Evolutionary conservation across 306 rosid species (phyloP), one percentile per base, ranked within the genome.

Genomic region (Phaseolus lunatus): DNA sequence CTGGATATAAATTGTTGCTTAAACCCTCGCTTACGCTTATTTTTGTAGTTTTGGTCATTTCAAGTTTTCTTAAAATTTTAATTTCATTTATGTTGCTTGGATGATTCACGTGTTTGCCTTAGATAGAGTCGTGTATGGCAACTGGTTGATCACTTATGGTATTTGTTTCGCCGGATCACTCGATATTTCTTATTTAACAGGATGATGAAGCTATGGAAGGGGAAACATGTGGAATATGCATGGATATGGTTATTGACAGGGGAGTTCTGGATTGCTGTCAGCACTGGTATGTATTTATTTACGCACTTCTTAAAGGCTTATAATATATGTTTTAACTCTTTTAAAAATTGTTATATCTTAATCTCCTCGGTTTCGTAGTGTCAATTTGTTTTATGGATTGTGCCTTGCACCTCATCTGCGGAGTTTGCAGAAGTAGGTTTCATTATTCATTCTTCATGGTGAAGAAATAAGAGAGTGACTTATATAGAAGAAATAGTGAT

Each of bases 241-340:
- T 95, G 99, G 97, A 92, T 81, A 31, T 85, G 58, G 82, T 95
- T 73, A 76, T 95, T 65, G 99, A 95, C 70, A 85, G 99, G 85
- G 99, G 97, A 78, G 89, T 95, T 85, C 82, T 95, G 41, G 99
- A 95, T 84, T 95, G 97, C 92, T 95, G 99, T 80, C 96, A 91
- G 79, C 99, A 92, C 86, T 92, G 98, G 99, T 95, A 89, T 72
- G 72, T 5, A 14, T 48, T 73, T 84, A 20, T 45, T 50, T 49
- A 35, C 13, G 16, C 54, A 76, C 52, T 43, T 57, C 75, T 54
- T 47, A 24, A 49, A 80, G 15, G 29, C 67, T 74, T 81, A 16
- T 53, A 9, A 14, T 59, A 5, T 26, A n/a, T 31, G 61, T 12
- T 67, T 41, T 19, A 31, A 3, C 7, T 45, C 43, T 62, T 76